A percentile compares a stretch with the other conserved stretches of the same genome.
phyloP scores from a whole-genome alignment of 148 eudicot genomes.

The Tetragonia tetragonoides region DNA sequence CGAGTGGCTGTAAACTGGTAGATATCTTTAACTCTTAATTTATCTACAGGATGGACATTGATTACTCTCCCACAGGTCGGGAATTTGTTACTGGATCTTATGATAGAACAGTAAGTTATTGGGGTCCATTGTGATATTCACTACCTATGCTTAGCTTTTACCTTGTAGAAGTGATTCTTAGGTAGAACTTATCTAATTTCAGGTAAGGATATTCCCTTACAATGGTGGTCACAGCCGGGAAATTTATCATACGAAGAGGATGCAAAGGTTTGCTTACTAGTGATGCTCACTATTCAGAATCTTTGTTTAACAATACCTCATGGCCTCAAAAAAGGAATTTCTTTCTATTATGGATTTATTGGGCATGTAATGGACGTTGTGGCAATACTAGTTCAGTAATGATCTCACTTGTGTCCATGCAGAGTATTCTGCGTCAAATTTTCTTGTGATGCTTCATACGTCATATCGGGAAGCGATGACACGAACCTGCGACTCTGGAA shows the following conservation, averaged over 20 bases:
- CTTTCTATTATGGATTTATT: neutral
- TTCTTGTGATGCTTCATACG: conserved; percentile 74
- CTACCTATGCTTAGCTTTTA: neutral
- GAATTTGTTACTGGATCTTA: conserved; percentile 99
- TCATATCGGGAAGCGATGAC: conserved; percentile 96
- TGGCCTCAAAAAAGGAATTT: neutral
- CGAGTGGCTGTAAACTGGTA: neutral
- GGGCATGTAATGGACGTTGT: neutral
- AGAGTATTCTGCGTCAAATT: conserved; percentile 78
- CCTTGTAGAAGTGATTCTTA: neutral
- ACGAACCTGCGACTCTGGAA: conserved; percentile 95
- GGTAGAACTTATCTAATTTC: conserved; percentile 21
- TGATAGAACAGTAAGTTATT: conserved; percentile 80
- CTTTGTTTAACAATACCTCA: conserved; percentile 3
- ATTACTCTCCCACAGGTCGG: conserved; percentile 97
- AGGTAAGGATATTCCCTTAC: conserved; percentile 83
- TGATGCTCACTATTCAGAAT: neutral
- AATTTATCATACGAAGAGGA: conserved; percentile 98
- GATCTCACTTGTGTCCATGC: conserved; percentile 5
- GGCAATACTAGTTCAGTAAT: neutral
- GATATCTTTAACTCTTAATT: neutral
- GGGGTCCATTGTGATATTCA: neutral
- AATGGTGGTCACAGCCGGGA: conserved; percentile 97
- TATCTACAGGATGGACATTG: conserved; percentile 84
- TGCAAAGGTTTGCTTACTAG: conserved; percentile 69